Evolutionary conservation across 352 stramenopile species (phyloP), one percentile per base, ranked within the genome.

Genomic region (Elongisporangium senticosum): DNA sequence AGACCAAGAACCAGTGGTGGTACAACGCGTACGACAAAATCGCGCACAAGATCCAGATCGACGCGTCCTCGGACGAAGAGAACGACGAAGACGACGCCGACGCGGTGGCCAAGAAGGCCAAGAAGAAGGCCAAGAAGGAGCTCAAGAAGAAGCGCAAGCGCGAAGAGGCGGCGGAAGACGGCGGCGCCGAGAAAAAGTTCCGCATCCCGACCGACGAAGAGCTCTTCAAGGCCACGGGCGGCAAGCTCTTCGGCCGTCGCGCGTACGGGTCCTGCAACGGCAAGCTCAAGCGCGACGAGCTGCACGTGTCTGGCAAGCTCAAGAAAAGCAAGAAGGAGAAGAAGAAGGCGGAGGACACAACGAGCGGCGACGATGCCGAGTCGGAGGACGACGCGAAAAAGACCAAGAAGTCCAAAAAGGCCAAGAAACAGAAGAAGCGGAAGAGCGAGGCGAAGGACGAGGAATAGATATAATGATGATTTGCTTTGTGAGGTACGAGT

Each of bases 221-320:
- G 68, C 81, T 99, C 23, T 99, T 99, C 69, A 75, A 85, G 49
- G 95, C 95, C 2, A 99, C 95, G 0, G 96, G 96, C 19, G 96
- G 96, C 26, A 97, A 96, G 51, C 74, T 98, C 48, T 98, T 98
- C 74, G 96, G 94, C 11, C 97, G 97, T 64, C 72, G 96, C 61
- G 94, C 94, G 3, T 96, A 98, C 58, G 83, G 83, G 2, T 91
- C 82, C 2, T 95, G 89, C 64, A 81, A 76, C 3, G 90, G 87
- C 40, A 97, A 97, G 59, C 63, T 96, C 24, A 89, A 88, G 64
- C 82, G 90, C 11, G 81, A 93, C 49, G 72, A 76, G 59, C 49
- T 90, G 62, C 78, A 84, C 22, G 28, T 86, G 23, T 66, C 64
- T 8, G 71, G 66, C 19, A 61, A 70, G 51, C 55, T 72, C 14